phyloP scores from a whole-genome alignment of 371 early-diverging fungal species.

The Apophysomyces ossiformis region DNA sequence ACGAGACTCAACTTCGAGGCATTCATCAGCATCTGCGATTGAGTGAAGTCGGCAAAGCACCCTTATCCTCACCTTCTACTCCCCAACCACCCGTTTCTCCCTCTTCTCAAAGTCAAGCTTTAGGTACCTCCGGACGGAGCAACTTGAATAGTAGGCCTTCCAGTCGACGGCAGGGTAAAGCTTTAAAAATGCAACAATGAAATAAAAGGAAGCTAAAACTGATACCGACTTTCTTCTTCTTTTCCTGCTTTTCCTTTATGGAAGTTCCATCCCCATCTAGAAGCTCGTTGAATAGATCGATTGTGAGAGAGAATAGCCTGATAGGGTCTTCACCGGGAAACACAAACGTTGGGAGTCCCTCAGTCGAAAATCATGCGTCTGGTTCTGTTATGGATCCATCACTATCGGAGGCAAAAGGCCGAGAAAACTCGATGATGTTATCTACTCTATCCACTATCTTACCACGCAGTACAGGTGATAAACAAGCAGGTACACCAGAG shows the following conservation, averaged over 20 bases:
- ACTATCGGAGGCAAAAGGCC: background rate
- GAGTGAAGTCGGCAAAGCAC: constrained; percentile 33
- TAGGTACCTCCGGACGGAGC: background rate
- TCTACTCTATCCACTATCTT: constrained; percentile 34
- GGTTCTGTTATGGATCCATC: background rate
- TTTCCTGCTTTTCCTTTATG: background rate
- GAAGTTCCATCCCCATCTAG: background rate
- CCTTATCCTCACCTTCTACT: constrained; percentile 17
- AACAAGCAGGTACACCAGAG: background rate
- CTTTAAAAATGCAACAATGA: background rate
- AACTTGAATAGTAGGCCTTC: constrained; percentile 12
- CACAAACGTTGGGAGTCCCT: background rate
- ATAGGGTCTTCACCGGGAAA: background rate
- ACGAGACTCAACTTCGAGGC: constrained; percentile 67
- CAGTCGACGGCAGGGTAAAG: constrained; percentile 16
- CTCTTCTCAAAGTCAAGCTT: constrained; percentile 5
- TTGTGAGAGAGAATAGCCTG: background rate
- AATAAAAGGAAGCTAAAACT: background rate
- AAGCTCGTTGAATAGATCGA: background rate
- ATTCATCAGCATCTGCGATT: constrained; percentile 58
- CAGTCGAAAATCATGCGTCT: background rate
- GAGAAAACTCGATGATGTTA: constrained; percentile 30
- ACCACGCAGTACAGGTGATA: constrained; percentile 17
- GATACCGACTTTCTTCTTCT: background rate
- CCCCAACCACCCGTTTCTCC: constrained; percentile 15